Percentiles rank a stretch among this genome's conserved stretches.
phyloP scores from a whole-genome alignment of 2,329 filamentous ascomycete species.

The Colletotrichum lindemuthianum region DNA sequence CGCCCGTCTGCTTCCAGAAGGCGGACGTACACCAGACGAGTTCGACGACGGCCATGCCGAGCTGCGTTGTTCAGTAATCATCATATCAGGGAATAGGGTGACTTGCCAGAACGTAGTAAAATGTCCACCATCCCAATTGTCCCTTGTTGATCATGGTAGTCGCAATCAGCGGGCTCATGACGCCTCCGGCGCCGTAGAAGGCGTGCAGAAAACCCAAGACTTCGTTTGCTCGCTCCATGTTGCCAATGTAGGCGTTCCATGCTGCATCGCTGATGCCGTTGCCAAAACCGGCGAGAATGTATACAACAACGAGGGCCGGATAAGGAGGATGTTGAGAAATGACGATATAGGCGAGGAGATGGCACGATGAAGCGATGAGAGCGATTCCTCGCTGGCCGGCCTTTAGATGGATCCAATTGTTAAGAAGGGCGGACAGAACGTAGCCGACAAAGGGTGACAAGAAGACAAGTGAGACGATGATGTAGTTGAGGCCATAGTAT shows the following conservation, averaged over 20 bases:
- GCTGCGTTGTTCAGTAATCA: slow-evolving; percentile 45
- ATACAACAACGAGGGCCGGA: slow-evolving; percentile 71
- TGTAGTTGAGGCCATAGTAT: slow-evolving; percentile 71
- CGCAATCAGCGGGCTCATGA: slow-evolving; percentile 75
- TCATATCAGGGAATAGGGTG: not conserved
- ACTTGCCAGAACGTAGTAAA: slow-evolving; percentile 79
- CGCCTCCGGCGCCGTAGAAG: slow-evolving; percentile 74
- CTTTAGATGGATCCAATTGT: slow-evolving; percentile 57
- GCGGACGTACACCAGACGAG: slow-evolving; percentile 56
- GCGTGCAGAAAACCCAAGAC: slow-evolving; percentile 75
- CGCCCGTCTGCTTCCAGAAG: slow-evolving; percentile 69
- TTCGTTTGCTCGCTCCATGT: slow-evolving; percentile 76
- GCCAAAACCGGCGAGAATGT: slow-evolving; percentile 74
- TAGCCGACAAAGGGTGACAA: slow-evolving; percentile 74
- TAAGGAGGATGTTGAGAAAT: slow-evolving; percentile 74
- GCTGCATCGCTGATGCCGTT: slow-evolving; percentile 71
- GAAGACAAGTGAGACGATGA: slow-evolving; percentile 72
- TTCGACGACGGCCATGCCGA: slow-evolving; percentile 66
- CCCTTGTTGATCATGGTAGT: slow-evolving; percentile 75
- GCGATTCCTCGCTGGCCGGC: slow-evolving; percentile 68
- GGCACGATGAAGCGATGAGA: slow-evolving; percentile 66
- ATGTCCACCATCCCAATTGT: slow-evolving; percentile 72
- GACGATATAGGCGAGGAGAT: slow-evolving; percentile 72
- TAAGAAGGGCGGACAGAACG: slow-evolving; percentile 67
- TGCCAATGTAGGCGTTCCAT: slow-evolving; percentile 69